Evolutionary conservation across 148 eudicot genomes (phyloP), one percentile per base, ranked within the genome.

Genomic region (Polygonum aviculare): DNA sequence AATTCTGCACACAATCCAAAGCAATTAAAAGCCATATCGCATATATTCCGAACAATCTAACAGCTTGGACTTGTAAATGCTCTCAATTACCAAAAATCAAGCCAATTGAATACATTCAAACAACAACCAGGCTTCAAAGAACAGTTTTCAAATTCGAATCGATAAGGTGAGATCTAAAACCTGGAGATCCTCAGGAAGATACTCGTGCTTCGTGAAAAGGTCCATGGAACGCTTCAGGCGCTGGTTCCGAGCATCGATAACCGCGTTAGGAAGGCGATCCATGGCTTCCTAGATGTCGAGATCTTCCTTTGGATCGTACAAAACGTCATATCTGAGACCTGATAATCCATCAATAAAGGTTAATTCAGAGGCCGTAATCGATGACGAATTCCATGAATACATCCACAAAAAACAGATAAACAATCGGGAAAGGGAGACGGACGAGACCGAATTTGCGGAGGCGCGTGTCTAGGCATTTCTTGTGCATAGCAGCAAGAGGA

Each of bases 141-240:
- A 19, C 39, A 62, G 69, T 9, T 62, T 62, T 26, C 38, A 26
- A 11, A 55, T 4, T n/a, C 8, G 35, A 62, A 19, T 3, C 14
- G 35, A 2, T 3, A 19, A 55, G 9, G 57, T 44, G 73, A 67
- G 14, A 77, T 19, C 22, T 0, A 26, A 50, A 19, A 92, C 98
- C 98, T 95, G 98, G 33, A 95, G 83, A 48, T 90, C 90, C 14
- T 80, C 79, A 16, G 98, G 83, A 16, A 95, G 94, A 41, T 92
- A 88, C 62, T 90, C 83, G 77, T 95, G 97, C 86, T 95, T 95
- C 94, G 90, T 80, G 26, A 96, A 90, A 54, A 95, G 96, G 73
- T 95, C 97, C 84, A 92, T 87, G n/a, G 96, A 96, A 21, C 98
- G 97, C 86, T 86, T 87, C 48, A 95, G 93, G 40, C 98, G 92